A percentile compares a stretch with the other conserved stretches of the same genome.
Conservation (phyloP, 306 rosid genomes). For the Begonia loranthoides region DNA sequence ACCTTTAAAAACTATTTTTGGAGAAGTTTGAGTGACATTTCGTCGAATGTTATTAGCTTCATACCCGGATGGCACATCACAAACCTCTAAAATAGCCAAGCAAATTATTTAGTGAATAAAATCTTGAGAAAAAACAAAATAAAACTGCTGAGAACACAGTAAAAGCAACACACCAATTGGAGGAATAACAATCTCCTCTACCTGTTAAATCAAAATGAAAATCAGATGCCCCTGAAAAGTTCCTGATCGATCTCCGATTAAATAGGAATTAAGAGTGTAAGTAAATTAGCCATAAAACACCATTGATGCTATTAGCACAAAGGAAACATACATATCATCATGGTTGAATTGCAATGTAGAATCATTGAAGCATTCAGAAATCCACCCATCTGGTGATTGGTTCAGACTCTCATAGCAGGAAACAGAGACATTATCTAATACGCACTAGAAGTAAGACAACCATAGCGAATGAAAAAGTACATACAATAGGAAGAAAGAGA, state of each 20-base stretch:
- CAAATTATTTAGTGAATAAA: background rate
- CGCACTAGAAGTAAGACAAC: conserved; percentile 12
- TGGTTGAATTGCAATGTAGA: conserved; percentile 44
- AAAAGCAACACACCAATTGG: no score
- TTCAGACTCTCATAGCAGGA: conserved; percentile 41
- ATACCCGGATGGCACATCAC: conserved; percentile 27
- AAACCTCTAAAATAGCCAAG: conserved; percentile 22
- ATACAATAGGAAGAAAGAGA: conserved; percentile 8
- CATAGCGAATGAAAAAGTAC: conserved; percentile 3
- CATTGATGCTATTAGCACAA: conserved; percentile 5
- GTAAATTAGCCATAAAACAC: conserved; percentile 4
- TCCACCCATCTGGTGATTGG: conserved; percentile 60
- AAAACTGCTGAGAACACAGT: background rate
- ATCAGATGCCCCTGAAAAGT: conserved; percentile 32
- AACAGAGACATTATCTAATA: conserved; percentile 36
- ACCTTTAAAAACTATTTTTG: conserved; percentile 66
- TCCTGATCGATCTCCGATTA: conserved; percentile 40
- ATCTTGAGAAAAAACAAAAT: background rate
- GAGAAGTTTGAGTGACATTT: conserved; percentile 25
- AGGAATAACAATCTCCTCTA: conserved; percentile 18
- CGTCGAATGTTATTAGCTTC: conserved; percentile 31
- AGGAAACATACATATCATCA: conserved; percentile 51
- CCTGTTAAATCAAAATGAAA: conserved; percentile 51
- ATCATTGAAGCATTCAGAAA: conserved; percentile 62
- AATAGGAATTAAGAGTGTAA: conserved; percentile 18